A percentile compares a stretch with the other conserved stretches of the same genome.
Conservation (phyloP, 2,329 filamentous ascomycete genomes). For the Ampelomyces quisqualis region DNA sequence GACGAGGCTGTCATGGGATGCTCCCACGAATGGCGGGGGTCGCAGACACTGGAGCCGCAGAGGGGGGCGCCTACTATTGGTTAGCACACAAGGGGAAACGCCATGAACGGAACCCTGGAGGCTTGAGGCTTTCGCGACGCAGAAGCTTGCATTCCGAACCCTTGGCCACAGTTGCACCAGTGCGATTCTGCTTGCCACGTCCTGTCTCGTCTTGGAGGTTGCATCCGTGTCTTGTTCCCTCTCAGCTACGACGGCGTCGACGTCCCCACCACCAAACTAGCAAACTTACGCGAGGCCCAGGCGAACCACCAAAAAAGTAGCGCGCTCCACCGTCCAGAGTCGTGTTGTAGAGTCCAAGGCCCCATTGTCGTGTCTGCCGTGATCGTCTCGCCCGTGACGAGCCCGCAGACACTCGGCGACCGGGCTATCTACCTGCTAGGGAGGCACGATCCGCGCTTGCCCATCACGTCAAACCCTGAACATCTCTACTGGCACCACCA, state of each 20-base stretch:
- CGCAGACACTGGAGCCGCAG: slow-evolving; percentile 13
- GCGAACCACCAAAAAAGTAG: slow-evolving; percentile 18
- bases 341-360: too few relatives aligned
- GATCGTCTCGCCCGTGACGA: neutral
- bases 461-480: slow-evolving; percentile 30
- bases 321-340: slow-evolving; percentile 26
- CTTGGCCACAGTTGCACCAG: slow-evolving; percentile 20
- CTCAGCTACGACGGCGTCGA: slow-evolving; percentile 5
- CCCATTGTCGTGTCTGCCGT: too few relatives aligned
- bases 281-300: slow-evolving; percentile 21
- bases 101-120: too few relatives aligned
- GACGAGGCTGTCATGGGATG: slow-evolving; percentile 1
- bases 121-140: too few relatives aligned
- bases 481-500: slow-evolving; percentile 22
- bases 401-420: neutral
- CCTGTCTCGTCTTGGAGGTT: too few relatives aligned
- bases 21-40: slow-evolving; percentile 16
- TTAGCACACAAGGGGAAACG: slow-evolving; percentile 9
- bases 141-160: slow-evolving; percentile 16
- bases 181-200: slow-evolving; percentile 22
- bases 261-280: slow-evolving; percentile 15
- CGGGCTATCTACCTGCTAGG: slow-evolving; percentile 7
- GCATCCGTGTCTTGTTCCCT: too few relatives aligned
- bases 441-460: slow-evolving; percentile 27
- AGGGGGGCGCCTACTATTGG: slow-evolving; percentile 16